These are phyloP conservation scores for Thielaviopsis musarum DNA, from an alignment of 2,329 filamentous ascomycete genomes.

Conservation along the genomic window DNA sequence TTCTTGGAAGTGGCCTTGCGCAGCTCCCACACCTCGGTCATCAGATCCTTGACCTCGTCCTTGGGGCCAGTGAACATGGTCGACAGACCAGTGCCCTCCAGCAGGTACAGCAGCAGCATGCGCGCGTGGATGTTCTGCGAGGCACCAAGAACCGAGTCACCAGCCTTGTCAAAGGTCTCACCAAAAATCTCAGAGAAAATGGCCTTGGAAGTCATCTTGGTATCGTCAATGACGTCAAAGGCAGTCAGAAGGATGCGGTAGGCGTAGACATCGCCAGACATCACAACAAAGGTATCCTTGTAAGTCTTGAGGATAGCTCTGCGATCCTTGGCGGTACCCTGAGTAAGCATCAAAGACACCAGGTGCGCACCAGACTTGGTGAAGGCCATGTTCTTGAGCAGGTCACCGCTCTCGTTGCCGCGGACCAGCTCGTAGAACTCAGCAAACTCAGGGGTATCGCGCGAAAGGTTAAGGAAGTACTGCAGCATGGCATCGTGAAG, in stretches of 20 bases:
- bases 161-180: slow-evolving; percentile 44
- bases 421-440: slow-evolving; percentile 86
- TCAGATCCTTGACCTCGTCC: slow-evolving; percentile 34
- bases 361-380: slow-evolving; percentile 76
- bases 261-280: slow-evolving; percentile 65
- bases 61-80: slow-evolving; percentile 46
- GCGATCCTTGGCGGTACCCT: slow-evolving; percentile 81
- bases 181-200: slow-evolving; percentile 77
- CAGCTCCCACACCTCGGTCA: slow-evolving; percentile 64
- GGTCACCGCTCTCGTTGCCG: slow-evolving; percentile 75
- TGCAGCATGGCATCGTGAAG: slow-evolving; percentile 97
- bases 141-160: slow-evolving; percentile 46
- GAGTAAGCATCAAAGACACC: slow-evolving; percentile 63
- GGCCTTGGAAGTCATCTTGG: slow-evolving; percentile 68
- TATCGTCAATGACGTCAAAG: slow-evolving; percentile 88
- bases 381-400: slow-evolving; percentile 91
- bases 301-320: slow-evolving; percentile 77
- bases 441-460: slow-evolving; percentile 62
- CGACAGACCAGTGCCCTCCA: slow-evolving; percentile 49
- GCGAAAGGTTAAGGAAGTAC: slow-evolving; percentile 69
- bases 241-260: slow-evolving; percentile 71
- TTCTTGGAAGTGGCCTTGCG: slow-evolving; percentile 84
- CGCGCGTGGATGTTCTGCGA: slow-evolving; percentile 50
- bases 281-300: slow-evolving; percentile 73
- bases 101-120: slow-evolving; percentile 62